Evolutionary conservation across 2,329 filamentous ascomycete species (phyloP).

Genomic region (Metarhizium anisopliae): DNA sequence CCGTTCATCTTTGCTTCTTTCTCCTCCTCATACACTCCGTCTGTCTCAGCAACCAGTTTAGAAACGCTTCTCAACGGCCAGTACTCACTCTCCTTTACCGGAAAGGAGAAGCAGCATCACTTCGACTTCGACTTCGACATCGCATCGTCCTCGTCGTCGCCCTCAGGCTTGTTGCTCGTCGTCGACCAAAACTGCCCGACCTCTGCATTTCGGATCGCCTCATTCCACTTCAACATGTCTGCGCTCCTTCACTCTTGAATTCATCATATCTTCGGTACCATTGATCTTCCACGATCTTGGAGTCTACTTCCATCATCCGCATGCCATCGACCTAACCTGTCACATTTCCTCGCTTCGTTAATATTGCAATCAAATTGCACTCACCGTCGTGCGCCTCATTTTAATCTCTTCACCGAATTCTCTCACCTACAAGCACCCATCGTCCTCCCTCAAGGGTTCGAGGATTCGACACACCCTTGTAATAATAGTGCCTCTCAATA

Average conservation of each 20-base stretch:
- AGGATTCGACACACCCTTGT: too few species aligned
- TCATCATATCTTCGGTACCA: background rate
- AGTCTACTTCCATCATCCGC: background rate
- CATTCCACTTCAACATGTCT: slow-evolving; percentile 6
- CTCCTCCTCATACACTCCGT: background rate
- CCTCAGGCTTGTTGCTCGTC: too few species aligned
- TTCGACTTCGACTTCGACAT: too few species aligned
- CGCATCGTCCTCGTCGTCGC: too few species aligned
- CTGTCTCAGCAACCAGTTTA: background rate
- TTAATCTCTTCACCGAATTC: too few species aligned
- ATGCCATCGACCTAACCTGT: background rate
- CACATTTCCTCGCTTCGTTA: background rate
- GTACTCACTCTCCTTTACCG: background rate
- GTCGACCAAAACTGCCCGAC: background rate
- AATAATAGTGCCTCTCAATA: background rate
- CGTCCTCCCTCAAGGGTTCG: too few species aligned
- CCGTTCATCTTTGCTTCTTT: background rate
- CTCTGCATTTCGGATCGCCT: background rate
- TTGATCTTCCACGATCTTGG: background rate
- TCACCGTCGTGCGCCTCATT: background rate
- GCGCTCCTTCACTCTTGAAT: background rate
- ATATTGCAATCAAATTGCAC: background rate
- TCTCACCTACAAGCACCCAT: too few species aligned
- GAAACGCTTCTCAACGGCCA: background rate
- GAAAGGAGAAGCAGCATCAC: background rate